Evolutionary conservation across 83 land plant species (phyloP).

Genomic region (Picea abies): DNA sequence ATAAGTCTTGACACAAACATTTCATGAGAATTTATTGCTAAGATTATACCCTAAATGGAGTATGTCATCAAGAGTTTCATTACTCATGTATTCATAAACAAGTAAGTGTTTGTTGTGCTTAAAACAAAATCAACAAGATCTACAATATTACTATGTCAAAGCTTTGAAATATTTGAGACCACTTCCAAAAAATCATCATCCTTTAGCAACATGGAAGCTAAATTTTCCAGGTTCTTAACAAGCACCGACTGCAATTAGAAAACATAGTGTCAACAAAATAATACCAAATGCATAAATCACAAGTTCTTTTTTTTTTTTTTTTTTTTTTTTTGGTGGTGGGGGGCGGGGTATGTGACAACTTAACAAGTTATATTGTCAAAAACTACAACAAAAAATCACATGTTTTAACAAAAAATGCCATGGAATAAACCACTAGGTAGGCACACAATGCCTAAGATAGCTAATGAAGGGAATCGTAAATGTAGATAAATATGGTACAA

Average conservation of each 20-base stretch:
- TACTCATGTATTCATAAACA: slow-evolving; percentile 70
- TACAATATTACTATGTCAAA: slow-evolving; percentile 63
- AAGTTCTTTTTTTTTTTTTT: too few species aligned
- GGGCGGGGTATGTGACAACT: too few species aligned
- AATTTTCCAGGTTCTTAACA: slow-evolving; percentile 72
- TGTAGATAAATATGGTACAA: too few species aligned
- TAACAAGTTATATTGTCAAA: too few species aligned
- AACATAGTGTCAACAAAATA: neutral
- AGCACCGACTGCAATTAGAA: slow-evolving; percentile 57
- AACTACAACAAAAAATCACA: too few species aligned
- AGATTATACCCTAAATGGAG: slow-evolving; percentile 64
- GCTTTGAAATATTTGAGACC: slow-evolving; percentile 57
- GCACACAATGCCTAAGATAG: too few species aligned
- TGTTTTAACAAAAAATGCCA: too few species aligned
- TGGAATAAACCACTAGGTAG: too few species aligned
- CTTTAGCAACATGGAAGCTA: slow-evolving; percentile 36
- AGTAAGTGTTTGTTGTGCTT: slow-evolving; percentile 83
- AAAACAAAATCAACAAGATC: slow-evolving; percentile 82
- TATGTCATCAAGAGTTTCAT: slow-evolving; percentile 72
- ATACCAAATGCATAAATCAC: neutral
- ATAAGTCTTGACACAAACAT: slow-evolving; percentile 64
- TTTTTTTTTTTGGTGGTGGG: too few species aligned
- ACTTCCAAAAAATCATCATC: slow-evolving; percentile 68
- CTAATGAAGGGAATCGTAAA: too few species aligned
- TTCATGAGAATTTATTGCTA: slow-evolving; percentile 72